These are phyloP conservation scores for Cryptococcus sp. DNA, from an alignment of 1,284 basidiomycete species.

Conservation along the genomic window DNA sequence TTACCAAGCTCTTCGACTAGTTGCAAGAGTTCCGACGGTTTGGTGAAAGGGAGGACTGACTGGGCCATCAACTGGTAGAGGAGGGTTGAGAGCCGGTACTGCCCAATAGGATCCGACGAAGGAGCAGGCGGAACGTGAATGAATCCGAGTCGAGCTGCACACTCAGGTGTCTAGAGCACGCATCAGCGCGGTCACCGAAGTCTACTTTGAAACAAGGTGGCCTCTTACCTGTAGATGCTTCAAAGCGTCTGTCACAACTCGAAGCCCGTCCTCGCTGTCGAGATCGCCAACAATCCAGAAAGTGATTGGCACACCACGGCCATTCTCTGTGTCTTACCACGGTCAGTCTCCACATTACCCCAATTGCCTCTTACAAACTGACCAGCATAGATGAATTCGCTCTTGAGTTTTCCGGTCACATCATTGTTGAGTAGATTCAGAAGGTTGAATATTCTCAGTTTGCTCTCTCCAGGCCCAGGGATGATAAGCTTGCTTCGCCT, in stretches of 20 bases:
- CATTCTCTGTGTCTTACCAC: conserved; percentile 1
- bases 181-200: neutral
- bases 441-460: conserved; percentile 32
- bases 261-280: conserved; percentile 63
- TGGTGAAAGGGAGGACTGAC: conserved; percentile 24
- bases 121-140: conserved; percentile 44
- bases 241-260: conserved; percentile 65
- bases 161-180: conserved; percentile 24
- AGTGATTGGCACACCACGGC: conserved; percentile 51
- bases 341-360: conserved; percentile 28
- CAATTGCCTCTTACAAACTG: conserved; percentile 49
- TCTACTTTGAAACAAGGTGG: neutral
- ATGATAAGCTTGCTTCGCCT: conserved; percentile 63
- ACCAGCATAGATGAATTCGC: conserved; percentile 67
- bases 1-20: conserved; percentile 39
- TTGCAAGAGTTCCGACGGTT: conserved; percentile 36
- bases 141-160: conserved; percentile 51
- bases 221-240: conserved; percentile 61
- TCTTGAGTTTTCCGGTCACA: conserved; percentile 25
- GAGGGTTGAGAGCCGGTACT: conserved; percentile 39
- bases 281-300: conserved; percentile 78
- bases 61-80: conserved; percentile 42
- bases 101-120: conserved; percentile 7
- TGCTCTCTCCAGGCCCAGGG: conserved; percentile 32
- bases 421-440: conserved; percentile 35